A percentile compares a stretch with the other conserved stretches of the same genome.
These are phyloP conservation scores for Astragalus glycyphyllos DNA, from an alignment of 306 rosid species.

Conservation along the genomic window DNA sequence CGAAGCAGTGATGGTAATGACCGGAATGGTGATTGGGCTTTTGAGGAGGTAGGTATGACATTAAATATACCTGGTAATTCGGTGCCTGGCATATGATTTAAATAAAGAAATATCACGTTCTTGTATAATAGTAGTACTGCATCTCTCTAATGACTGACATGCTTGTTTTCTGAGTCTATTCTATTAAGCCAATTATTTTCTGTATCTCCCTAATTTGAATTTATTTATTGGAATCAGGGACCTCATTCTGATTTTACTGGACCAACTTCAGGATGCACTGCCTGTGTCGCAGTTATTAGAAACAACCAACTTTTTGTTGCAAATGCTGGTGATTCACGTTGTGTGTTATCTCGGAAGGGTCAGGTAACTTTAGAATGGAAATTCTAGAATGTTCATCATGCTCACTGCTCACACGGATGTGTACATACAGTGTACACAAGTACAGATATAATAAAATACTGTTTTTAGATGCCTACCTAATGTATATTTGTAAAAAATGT, in stretches of 20 bases:
- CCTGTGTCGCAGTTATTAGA: slow-evolving; percentile 90
- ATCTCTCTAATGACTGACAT: background rate
- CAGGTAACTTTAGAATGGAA: slow-evolving; percentile 63
- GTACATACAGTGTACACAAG: background rate
- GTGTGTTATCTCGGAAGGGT: slow-evolving; percentile 93
- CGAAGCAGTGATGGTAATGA: slow-evolving; percentile 62
- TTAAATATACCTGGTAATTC: slow-evolving; percentile 32
- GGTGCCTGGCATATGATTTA: slow-evolving; percentile 24
- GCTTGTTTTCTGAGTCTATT: background rate
- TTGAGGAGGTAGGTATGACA: slow-evolving; percentile 79
- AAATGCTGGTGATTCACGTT: slow-evolving; percentile 98
- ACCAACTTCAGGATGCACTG: slow-evolving; percentile 97
- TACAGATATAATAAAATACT: slow-evolving; percentile 21
- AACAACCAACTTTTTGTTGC: slow-evolving; percentile 83
- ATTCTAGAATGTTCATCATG: slow-evolving; percentile 30
- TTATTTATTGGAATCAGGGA: slow-evolving; percentile 61
- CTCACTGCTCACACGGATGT: background rate
- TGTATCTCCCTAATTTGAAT: slow-evolving; percentile 36
- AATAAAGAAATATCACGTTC: slow-evolving; percentile 21
- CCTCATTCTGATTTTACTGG: slow-evolving; percentile 97
- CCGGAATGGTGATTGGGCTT: slow-evolving; percentile 82
- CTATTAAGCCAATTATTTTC: background rate
- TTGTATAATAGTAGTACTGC: slow-evolving; percentile 5
- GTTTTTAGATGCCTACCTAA: slow-evolving; percentile 6
- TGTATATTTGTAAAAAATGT: slow-evolving; percentile 2